Evolutionary conservation across 2,329 filamentous ascomycete genomes (phyloP), one percentile per base, ranked within the genome.

Genomic region (Arthrobotrys megalospora): DNA sequence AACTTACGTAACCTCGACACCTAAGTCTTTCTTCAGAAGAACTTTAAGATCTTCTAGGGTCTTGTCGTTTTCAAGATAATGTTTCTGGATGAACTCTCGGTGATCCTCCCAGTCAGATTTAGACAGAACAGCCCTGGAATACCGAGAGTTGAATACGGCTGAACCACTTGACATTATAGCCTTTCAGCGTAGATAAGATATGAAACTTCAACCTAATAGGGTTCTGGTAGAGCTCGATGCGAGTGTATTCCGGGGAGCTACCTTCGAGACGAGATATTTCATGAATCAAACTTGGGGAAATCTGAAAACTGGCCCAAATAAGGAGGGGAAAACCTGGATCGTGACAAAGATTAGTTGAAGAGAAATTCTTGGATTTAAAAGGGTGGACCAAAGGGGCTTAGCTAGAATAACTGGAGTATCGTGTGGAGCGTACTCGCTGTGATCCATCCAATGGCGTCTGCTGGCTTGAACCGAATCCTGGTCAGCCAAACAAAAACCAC

Each of bases 1-100:
- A 47, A 64, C 60, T 48, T 45, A 64, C 60, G 60, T 64, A 19
- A 64, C 60, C 8, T 64, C 60, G n/a, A 64, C 60, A 6, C 60
- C 60, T 48, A 50, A 19, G 12, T 64, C 48, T 10, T 47, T 41
- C 38, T 64, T 64, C 1, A 64, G 28, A 34, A 64, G 60, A 21
- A 36, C 34, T n/a, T 48, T 64, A 3, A 64, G 24, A 10, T 64
- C 60, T 36, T 64, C 60, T 4, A 64, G 24, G 3, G 60, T 64
- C 10, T 34, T 50, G 19, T 64, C 60, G 36, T 64, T 64, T 34
- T 64, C 60, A 34, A 64, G 28, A 16, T 64, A 64, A 50, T 64
- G 60, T 36, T 50, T 64, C 34, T 64, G 60, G 12, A 64, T 64
- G n/a, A 64, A 64, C 12, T 47, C 60, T 14, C 60, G 41, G 32